A percentile compares a stretch with the other conserved stretches of the same genome.
Conservation (phyloP, 306 rosid species). For the Castanea mollissima region DNA sequence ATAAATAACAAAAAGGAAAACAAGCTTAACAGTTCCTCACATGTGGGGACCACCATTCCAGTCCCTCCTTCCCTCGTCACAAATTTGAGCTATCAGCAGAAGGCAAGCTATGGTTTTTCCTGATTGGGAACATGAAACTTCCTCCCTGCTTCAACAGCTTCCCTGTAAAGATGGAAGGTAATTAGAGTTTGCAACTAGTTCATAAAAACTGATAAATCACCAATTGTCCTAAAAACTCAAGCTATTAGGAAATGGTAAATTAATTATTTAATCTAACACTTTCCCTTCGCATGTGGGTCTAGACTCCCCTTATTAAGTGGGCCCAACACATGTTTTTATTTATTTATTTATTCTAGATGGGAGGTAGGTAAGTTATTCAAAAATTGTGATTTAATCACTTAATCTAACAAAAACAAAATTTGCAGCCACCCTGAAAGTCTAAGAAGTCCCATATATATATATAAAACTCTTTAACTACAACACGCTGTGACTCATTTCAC, state of each 20-base stretch:
- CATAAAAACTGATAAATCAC: not conserved
- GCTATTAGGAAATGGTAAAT: too few species aligned
- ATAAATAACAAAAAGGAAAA: not conserved
- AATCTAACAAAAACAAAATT: not conserved
- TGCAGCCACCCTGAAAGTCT: not conserved
- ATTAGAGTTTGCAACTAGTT: not conserved
- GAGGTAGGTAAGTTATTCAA: too few species aligned
- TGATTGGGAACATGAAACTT: slow-evolving; percentile 64
- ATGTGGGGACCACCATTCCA: not conserved
- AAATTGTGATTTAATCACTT: too few species aligned
- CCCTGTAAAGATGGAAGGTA: slow-evolving; percentile 47
- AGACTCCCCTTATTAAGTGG: too few species aligned
- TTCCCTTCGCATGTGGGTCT: too few species aligned
- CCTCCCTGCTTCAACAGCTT: slow-evolving; percentile 93
- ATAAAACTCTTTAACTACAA: too few species aligned
- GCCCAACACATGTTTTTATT: too few species aligned
- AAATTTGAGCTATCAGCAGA: not conserved
- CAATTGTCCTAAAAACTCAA: too few species aligned
- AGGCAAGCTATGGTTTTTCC: slow-evolving; percentile 32
- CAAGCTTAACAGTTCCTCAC: not conserved
- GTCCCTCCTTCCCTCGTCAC: not conserved
- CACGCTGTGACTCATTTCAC: not conserved
- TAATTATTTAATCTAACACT: too few species aligned
- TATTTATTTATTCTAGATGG: too few species aligned
- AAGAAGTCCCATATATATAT: not conserved